Evolutionary conservation across 2,329 filamentous ascomycete species (phyloP).

Genomic region (Proliferodiscus dingleyae): DNA sequence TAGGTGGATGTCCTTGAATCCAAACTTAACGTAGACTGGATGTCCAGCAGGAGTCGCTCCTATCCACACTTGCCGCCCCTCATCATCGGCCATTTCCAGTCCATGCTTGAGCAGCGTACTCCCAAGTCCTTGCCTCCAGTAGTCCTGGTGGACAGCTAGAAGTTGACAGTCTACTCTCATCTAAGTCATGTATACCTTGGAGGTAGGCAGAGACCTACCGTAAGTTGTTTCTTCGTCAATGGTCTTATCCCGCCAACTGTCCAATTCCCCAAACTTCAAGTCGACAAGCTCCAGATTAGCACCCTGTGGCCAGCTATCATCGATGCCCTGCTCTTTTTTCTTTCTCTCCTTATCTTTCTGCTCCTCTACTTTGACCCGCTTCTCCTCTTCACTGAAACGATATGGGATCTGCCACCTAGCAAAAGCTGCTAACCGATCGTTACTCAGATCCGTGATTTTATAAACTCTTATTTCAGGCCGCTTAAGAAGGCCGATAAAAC

Average conservation of each 20-base stretch:
- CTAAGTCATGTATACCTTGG: no score
- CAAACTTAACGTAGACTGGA: conserved; percentile 36
- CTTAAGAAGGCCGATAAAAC: conserved; percentile 27
- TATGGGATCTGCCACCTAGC: conserved; percentile 34
- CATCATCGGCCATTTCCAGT: conserved; percentile 33
- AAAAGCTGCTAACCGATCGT: conserved; percentile 30
- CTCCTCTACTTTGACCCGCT: conserved; percentile 3
- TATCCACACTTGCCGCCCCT: conserved; percentile 33
- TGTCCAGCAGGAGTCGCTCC: conserved; percentile 36
- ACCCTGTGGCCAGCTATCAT: conserved; percentile 29
- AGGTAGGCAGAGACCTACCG: conserved; percentile 29
- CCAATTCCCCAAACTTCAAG: conserved; percentile 30
- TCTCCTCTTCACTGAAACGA: conserved; percentile 19
- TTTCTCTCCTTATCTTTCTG: conserved; percentile 7
- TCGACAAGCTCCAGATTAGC: conserved; percentile 27
- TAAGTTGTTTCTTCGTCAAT: conserved; percentile 31
- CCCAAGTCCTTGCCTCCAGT: conserved; percentile 34
- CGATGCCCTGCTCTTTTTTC: conserved; percentile 1
- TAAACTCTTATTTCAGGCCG: conserved; percentile 30
- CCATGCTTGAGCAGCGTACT: conserved; percentile 33
- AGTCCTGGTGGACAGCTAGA: conserved; percentile 33
- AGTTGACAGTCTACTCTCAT: conserved; percentile 32
- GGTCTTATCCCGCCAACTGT: conserved; percentile 27
- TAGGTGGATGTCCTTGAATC: conserved; percentile 34
- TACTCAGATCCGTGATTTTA: conserved; percentile 29